Conservation (phyloP, 148 eudicot species). For the Silene conica region DNA sequence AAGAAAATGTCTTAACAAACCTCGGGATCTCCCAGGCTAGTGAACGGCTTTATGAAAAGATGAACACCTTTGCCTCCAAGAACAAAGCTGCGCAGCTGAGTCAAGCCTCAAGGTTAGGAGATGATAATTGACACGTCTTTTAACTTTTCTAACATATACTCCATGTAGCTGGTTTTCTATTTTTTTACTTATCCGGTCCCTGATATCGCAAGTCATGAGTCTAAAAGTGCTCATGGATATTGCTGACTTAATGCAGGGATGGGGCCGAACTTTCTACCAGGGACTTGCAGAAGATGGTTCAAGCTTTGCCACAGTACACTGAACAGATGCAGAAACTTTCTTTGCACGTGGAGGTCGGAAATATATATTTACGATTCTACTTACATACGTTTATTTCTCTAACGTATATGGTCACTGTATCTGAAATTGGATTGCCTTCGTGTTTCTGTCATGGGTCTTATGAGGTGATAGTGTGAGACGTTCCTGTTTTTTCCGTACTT, state of each 20-base stretch:
- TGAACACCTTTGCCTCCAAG: slow-evolving; percentile 76
- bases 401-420: no score
- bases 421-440: no score
- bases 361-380: slow-evolving; percentile 13
- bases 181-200: background rate
- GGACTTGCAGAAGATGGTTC: slow-evolving; percentile 97
- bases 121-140: slow-evolving; percentile 10
- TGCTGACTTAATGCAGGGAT: slow-evolving; percentile 52
- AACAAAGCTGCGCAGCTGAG: slow-evolving; percentile 96
- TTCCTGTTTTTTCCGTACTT: no score
- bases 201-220: background rate
- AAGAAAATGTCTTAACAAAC: slow-evolving; percentile 2
- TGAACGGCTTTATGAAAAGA: slow-evolving; percentile 77
- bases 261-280: slow-evolving; percentile 82
- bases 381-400: no score
- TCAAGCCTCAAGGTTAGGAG: slow-evolving; percentile 63
- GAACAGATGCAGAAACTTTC: slow-evolving; percentile 93
- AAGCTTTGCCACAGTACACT: slow-evolving; percentile 92
- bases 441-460: no score
- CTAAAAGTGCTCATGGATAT: slow-evolving; percentile 15
- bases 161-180: background rate
- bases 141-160: background rate
- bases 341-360: slow-evolving; percentile 79
- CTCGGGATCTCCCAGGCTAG: slow-evolving; percentile 66
- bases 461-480: no score